A percentile compares a stretch with the other conserved stretches of the same genome.
phyloP scores from a whole-genome alignment of 2,329 filamentous ascomycete species.

The Xylariaceae sp. region DNA sequence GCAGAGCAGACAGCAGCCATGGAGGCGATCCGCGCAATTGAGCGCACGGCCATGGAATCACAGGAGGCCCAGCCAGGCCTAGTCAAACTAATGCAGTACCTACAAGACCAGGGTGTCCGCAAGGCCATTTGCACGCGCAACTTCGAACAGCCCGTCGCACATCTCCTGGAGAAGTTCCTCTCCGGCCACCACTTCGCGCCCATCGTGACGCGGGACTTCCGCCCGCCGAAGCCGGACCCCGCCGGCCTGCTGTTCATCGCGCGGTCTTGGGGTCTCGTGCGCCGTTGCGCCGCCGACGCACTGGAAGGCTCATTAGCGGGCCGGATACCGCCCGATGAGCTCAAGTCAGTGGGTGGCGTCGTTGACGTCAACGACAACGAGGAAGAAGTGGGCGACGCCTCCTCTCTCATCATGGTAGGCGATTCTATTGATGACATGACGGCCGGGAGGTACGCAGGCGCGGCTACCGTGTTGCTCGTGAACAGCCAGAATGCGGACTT shows the following conservation, averaged over 20 bases:
- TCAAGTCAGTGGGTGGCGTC: constrained; percentile 2
- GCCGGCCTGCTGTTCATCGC: constrained; percentile 87
- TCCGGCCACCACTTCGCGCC: constrained; percentile 63
- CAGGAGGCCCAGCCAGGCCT: constrained; percentile 84
- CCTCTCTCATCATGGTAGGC: constrained; percentile 60
- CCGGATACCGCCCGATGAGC: background rate
- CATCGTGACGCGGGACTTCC: constrained; percentile 79
- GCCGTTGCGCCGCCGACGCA: background rate
- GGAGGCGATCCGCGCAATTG: constrained; percentile 71
- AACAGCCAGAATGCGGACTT: constrained; percentile 76
- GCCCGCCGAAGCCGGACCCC: constrained; percentile 80
- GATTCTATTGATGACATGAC: constrained; percentile 92
- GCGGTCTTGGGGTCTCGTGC: constrained; percentile 62
- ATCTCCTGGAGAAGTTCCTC: constrained; percentile 73
- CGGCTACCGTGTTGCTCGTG: constrained; percentile 81
- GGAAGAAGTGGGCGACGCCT: constrained; percentile 46
- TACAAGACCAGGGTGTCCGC: constrained; percentile 61
- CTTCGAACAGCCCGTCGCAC: constrained; percentile 74
- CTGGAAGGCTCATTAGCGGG: constrained; percentile 7
- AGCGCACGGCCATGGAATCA: constrained; percentile 59
- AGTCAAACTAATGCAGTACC: constrained; percentile 71
- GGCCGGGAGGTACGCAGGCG: constrained; percentile 75
- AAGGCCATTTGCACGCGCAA: constrained; percentile 94
- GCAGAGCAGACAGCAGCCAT: constrained; percentile 60
- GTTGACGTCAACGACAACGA: too few species aligned